Evolutionary conservation across 169 alveolate genomes (phyloP).

Genomic region (Eimeria sp.): DNA sequence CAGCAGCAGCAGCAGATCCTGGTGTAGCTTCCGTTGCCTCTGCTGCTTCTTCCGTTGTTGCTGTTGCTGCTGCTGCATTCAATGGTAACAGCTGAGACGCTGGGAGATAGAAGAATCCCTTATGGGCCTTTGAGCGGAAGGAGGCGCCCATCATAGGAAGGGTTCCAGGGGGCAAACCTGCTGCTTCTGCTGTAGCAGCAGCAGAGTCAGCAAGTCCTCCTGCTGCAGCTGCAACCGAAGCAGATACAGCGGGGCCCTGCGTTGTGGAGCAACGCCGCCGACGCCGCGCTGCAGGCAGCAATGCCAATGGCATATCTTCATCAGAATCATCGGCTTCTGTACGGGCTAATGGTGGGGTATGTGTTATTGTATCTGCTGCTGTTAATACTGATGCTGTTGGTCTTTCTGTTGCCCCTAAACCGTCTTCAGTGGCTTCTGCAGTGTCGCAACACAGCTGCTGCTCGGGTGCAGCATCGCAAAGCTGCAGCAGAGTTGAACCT

Average conservation of each 20-base stretch:
- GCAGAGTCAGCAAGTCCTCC: neutral
- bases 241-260: neutral
- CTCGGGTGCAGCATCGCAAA: slow-evolving; percentile 3
- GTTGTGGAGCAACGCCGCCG: neutral
- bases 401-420: neutral
- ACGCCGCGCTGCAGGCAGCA: slow-evolving; percentile 32
- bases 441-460: neutral
- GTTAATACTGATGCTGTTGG: neutral
- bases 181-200: neutral
- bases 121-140: slow-evolving; percentile 38
- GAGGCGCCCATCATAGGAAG: slow-evolving; percentile 25
- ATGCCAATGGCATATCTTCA: neutral
- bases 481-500: slow-evolving; percentile 1
- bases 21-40: neutral
- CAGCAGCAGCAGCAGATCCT: neutral
- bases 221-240: neutral
- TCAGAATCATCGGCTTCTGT: slow-evolving; percentile 33
- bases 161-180: slow-evolving; percentile 26
- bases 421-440: neutral
- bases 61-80: neutral
- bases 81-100: slow-evolving; percentile 21
- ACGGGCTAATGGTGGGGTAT: neutral
- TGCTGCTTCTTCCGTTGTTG: neutral
- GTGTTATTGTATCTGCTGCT: neutral
- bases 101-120: slow-evolving; percentile 1